Base-by-base conservation (phyloP, 2,329 filamentous ascomycete species). In the Phaeosphaeria sp. region DNA sequence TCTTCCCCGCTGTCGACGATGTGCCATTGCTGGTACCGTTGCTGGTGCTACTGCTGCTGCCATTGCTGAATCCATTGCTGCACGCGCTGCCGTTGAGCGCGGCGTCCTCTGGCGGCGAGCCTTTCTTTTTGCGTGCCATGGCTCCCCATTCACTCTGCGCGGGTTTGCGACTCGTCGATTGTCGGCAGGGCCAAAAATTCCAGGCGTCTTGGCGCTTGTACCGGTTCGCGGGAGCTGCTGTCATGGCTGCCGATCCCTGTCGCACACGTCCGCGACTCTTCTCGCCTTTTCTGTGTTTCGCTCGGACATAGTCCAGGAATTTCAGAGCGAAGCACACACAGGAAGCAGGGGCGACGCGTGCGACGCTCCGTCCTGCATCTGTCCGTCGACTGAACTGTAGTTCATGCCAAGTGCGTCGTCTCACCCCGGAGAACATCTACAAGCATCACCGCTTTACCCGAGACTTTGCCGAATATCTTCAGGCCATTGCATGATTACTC, bases 121-220 rank as follows among this genome's bases (percentile, higher is more conserved):
- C 69, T 62, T 72, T 76, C 69, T 76, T 75, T 59, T 74, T 76
- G 60, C 66, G 69, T 60, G 69, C 70, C 73, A 76, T 76, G 2
- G 18, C 18, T 18, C n/a, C 4, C 44, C 10, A 23, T 46, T n/a
- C 21, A 20, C 23, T 42, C 15, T 25, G n/a, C 23, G 27, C 18
- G n/a, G 25, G 18, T 25, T 18, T 27, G 50, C 22, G 42, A 52
- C 23, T 42, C 11, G 47, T 50, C 6, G 47, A 15, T 52, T 50
- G 59, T 55, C 33, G 58, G 59, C 50, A 47, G 53, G 46, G 46
- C 36, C 49, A 50, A 64, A 66, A 64, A 64, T 62, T 64, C 27
- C n/a, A 43, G 17, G 15, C 20, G 20, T 50, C 50, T 46, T 27
- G 22, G 43, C 41, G 30, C n/a, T 27, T 23, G 33, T 36, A 36